Percentiles rank a stretch among this genome's conserved stretches.
Evolutionary conservation across 164 flowering plant species (phyloP).

Genomic region (Nelumbo lutea): DNA sequence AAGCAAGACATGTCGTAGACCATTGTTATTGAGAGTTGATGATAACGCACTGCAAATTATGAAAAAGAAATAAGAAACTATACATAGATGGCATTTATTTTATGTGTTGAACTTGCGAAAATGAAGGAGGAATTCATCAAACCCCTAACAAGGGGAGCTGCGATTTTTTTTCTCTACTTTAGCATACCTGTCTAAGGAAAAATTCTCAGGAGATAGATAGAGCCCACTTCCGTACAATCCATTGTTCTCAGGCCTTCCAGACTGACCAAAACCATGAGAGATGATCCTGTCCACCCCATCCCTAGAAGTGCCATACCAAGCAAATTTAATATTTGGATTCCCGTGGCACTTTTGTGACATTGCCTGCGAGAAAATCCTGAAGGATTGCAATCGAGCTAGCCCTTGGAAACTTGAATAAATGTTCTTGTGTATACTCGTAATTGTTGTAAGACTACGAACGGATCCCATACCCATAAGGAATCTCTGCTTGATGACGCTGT

Average conservation of each 20-base stretch:
- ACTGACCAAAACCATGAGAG: conserved; percentile 40
- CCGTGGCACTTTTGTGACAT: conserved; percentile 29
- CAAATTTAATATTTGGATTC: conserved; percentile 32
- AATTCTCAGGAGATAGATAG: conserved; percentile 3
- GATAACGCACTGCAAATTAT: conserved; percentile 32
- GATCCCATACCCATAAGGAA: conserved; percentile 25
- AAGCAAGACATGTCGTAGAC: conserved; percentile 52
- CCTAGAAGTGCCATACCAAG: conserved; percentile 53
- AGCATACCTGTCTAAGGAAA: neutral
- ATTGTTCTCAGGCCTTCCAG: conserved; percentile 7
- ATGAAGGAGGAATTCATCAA: neutral
- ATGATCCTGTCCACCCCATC: conserved; percentile 33
- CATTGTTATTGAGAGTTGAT: conserved; percentile 38
- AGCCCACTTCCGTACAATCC: conserved; percentile 35
- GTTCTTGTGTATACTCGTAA: conserved; percentile 30
- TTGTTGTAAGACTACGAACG: conserved; percentile 5
- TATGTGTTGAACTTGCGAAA: neutral
- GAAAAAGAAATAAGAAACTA: neutral
- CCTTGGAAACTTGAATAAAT: conserved; percentile 12
- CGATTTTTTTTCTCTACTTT: neutral
- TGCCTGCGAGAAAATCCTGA: conserved; percentile 31
- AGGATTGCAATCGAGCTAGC: conserved; percentile 30
- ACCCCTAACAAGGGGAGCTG: neutral
- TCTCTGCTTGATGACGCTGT: conserved; percentile 8
- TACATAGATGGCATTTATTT: neutral